These are phyloP conservation scores for Termitomyces sp. DNA, from an alignment of 768 basidiomycete species.

Conservation along the genomic window DNA sequence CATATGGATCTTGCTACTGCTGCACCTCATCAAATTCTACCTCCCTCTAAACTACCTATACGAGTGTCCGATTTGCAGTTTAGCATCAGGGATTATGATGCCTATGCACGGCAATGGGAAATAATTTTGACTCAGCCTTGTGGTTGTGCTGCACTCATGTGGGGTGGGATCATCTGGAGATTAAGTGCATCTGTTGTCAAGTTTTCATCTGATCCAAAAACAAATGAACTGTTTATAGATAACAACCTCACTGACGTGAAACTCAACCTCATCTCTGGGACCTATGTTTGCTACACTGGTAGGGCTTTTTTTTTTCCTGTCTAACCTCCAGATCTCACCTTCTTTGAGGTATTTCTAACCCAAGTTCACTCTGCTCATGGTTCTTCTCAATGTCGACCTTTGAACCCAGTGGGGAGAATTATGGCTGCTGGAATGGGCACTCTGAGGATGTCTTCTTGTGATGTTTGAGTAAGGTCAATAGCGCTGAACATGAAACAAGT, in stretches of 20 bases:
- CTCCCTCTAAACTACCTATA: background rate
- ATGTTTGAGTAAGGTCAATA: too few species aligned
- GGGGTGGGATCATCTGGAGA: too few species aligned
- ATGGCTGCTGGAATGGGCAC: background rate
- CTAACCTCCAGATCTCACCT: background rate
- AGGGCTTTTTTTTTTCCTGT: background rate
- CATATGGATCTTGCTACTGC: background rate
- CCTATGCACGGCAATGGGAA: too few species aligned
- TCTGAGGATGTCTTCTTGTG: too few species aligned
- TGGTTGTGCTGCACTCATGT: background rate
- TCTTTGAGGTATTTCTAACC: too few species aligned
- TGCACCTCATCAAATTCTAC: background rate
- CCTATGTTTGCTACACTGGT: too few species aligned
- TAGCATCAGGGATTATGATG: too few species aligned
- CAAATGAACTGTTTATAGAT: slow-evolving; percentile 8
- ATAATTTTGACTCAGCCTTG: background rate
- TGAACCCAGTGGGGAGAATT: background rate
- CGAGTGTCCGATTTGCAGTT: background rate
- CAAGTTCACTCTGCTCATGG: too few species aligned
- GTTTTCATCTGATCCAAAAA: background rate
- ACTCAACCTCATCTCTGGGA: too few species aligned
- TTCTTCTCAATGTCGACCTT: background rate
- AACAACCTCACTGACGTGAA: background rate
- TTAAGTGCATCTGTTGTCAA: too few species aligned
- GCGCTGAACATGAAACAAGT: too few species aligned